Conservation (phyloP, 495 filamentous ascomycete genomes). For the Tuber indicum region DNA sequence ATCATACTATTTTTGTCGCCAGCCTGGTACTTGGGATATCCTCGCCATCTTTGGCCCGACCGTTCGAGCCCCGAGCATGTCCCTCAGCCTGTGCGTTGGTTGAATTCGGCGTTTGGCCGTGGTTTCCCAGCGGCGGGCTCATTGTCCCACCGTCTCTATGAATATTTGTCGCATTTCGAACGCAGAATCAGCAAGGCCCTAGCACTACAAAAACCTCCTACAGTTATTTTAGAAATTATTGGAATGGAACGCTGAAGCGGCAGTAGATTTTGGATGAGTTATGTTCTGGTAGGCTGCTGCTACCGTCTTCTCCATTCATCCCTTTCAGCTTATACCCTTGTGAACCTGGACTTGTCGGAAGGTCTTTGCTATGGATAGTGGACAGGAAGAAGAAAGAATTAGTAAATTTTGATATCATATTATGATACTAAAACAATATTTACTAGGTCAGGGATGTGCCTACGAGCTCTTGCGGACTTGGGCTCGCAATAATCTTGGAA, state of each 20-base stretch:
- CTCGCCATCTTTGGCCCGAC: neutral
- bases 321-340: too few species aligned
- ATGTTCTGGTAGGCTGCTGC: neutral
- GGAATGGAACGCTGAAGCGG: neutral
- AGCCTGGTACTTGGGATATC: neutral
- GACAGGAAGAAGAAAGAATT: too few species aligned
- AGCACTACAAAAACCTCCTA: neutral
- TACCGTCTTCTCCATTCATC: too few species aligned
- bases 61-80: neutral
- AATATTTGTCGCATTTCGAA: neutral
- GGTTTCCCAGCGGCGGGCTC: neutral
- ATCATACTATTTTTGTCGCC: too few species aligned
- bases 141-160: neutral
- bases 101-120: neutral
- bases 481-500: neutral
- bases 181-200: neutral
- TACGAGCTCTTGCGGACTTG: neutral
- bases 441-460: neutral
- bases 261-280: neutral
- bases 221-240: neutral
- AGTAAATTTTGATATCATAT: neutral
- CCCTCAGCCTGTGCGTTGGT: neutral
- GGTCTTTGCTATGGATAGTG: too few species aligned
- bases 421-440: neutral
- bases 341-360: neutral